Conservation (phyloP, 257 asterid genomes). For the Mitragyna speciosa region DNA sequence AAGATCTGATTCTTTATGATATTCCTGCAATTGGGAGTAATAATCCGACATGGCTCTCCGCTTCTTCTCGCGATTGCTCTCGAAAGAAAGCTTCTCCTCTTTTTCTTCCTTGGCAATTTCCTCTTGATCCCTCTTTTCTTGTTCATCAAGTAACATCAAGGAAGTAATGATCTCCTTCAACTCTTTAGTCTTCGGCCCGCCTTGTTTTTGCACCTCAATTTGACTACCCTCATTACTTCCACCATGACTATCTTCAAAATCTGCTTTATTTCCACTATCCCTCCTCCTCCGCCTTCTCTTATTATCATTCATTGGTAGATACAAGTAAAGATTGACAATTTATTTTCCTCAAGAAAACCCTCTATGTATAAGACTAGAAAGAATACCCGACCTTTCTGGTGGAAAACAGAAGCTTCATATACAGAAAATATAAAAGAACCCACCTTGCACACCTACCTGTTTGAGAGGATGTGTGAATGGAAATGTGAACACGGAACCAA, state of each 20-base stretch:
- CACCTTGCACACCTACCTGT: constrained; percentile 32
- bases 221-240: constrained; percentile 14
- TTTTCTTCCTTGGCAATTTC: constrained; percentile 36
- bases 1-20: constrained; percentile 34
- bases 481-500: constrained; percentile 51
- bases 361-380: neutral
- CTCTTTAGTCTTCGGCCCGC: constrained; percentile 62
- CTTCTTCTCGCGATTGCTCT: constrained; percentile 47
- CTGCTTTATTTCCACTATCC: constrained; percentile 1
- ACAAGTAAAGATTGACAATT: neutral
- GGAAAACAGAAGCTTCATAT: constrained; percentile 9
- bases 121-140: constrained; percentile 55
- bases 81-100: constrained; percentile 51
- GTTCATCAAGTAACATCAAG: constrained; percentile 70
- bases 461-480: constrained; percentile 45
- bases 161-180: constrained; percentile 77
- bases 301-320: constrained; percentile 49
- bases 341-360: constrained; percentile 1
- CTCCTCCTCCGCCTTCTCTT: constrained; percentile 46
- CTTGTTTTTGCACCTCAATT: constrained; percentile 38
- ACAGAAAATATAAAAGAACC: constrained; percentile 6
- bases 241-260: constrained; percentile 12
- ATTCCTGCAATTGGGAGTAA: constrained; percentile 47
- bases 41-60: constrained; percentile 59
- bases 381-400: constrained; percentile 8